A percentile compares a stretch with the other conserved stretches of the same genome.
Evolutionary conservation across 805 yeast genomes (phyloP).

Genomic region (Cyberlindnera xylosilytica): DNA sequence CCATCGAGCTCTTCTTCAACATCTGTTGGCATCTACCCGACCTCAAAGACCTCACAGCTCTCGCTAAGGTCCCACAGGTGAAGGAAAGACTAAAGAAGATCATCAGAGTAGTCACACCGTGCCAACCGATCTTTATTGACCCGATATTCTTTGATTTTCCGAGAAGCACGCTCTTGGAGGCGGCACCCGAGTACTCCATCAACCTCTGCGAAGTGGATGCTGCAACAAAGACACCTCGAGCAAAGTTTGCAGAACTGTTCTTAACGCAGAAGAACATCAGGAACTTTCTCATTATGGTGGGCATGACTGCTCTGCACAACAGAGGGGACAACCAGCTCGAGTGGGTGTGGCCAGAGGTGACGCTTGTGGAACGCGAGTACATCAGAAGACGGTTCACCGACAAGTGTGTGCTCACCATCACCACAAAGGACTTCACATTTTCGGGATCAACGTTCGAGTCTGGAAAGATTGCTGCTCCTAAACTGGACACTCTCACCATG

Average conservation of each 20-base stretch:
- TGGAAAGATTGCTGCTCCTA: not conserved
- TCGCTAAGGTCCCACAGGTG: slow-evolving; percentile 6
- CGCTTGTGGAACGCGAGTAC: slow-evolving; percentile 8
- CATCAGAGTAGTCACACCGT: slow-evolving; percentile 3
- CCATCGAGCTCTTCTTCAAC: slow-evolving; percentile 9
- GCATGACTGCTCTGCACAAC: slow-evolving; percentile 3
- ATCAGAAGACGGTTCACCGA: slow-evolving; percentile 2
- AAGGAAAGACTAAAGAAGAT: slow-evolving; percentile 1
- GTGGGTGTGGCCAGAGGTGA: slow-evolving; percentile 13
- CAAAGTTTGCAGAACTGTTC: slow-evolving; percentile 3
- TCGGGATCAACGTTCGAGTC: slow-evolving; percentile 2
- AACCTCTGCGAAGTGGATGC: slow-evolving; percentile 11
- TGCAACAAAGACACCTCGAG: slow-evolving; percentile 1
- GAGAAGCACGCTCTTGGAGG: not conserved
- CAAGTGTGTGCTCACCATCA: slow-evolving; percentile 1
- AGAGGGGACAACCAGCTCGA: slow-evolving; percentile 1
- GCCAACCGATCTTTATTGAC: not conserved
- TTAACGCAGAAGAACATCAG: slow-evolving; percentile 3
- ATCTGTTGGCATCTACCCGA: slow-evolving; percentile 6
- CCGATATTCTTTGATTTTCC: slow-evolving; percentile 7
- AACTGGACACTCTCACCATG: not conserved
- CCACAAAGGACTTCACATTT: slow-evolving; percentile 3
- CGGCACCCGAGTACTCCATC: slow-evolving; percentile 10
- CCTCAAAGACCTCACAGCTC: slow-evolving; percentile 2
- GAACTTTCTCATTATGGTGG: slow-evolving; percentile 3